Percentiles rank a stretch among this genome's conserved stretches.
Evolutionary conservation across 768 basidiomycete species (phyloP).

Genomic region (Lactifluus echinatus): DNA sequence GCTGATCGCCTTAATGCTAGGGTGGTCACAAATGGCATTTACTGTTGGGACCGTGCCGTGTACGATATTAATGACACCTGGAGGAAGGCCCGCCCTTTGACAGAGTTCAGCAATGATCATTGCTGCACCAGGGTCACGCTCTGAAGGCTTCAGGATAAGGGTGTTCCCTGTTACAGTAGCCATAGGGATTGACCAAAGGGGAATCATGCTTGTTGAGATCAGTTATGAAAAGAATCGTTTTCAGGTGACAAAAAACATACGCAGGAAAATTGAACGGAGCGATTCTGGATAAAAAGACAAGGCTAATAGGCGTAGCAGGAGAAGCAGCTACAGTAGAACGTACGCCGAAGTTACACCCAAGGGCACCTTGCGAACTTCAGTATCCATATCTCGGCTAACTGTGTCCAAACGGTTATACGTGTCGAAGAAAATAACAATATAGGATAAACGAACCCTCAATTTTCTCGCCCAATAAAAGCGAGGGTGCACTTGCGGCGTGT

Average conservation of each 20-base stretch:
- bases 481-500: conserved; percentile 71
- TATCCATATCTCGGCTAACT: conserved; percentile 97
- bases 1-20: conserved; percentile 86
- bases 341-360: conserved; percentile 79
- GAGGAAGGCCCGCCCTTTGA: conserved; percentile 75
- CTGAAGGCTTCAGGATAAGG: conserved; percentile 89
- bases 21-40: conserved; percentile 89
- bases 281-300: conserved; percentile 35
- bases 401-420: neutral
- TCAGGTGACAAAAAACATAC: conserved; percentile 35
- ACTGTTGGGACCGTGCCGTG: conserved; percentile 88
- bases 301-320: neutral
- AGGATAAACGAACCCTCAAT: conserved; percentile 60
- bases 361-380: conserved; percentile 73
- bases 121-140: conserved; percentile 93
- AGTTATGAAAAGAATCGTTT: neutral
- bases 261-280: conserved; percentile 90
- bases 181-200: conserved; percentile 91
- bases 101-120: conserved; percentile 98
- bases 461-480: conserved; percentile 82
- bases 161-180: conserved; percentile 89
- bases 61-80: conserved; percentile 85
- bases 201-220: conserved; percentile 66
- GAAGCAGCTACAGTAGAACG: neutral
- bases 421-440: neutral